Conservation (phyloP, 495 filamentous ascomycete species). For the Lophiostoma macrostomum region DNA sequence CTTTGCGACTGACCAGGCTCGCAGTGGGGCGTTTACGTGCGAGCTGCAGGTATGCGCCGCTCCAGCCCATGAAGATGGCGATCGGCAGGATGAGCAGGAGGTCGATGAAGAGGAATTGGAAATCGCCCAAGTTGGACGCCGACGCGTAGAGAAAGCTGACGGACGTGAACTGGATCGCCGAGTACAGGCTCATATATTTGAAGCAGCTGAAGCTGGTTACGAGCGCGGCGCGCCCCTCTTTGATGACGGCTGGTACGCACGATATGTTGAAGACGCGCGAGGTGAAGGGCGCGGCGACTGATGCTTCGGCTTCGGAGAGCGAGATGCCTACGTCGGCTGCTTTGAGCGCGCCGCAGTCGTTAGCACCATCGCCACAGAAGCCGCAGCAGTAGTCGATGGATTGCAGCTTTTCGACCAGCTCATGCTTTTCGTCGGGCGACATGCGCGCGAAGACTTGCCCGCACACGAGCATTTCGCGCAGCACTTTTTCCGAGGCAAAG, state of each 20-base stretch:
- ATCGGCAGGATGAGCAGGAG: slow-evolving; percentile 90
- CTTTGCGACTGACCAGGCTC: slow-evolving; percentile 88
- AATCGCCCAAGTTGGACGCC: slow-evolving; percentile 94
- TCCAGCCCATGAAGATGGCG: slow-evolving; percentile 99
- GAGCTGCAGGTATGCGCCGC: slow-evolving; percentile 73
- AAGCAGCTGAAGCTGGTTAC: slow-evolving; percentile 99
- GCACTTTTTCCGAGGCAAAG: slow-evolving; percentile 72
- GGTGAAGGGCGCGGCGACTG: slow-evolving; percentile 95
- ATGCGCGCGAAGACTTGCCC: slow-evolving; percentile 97
- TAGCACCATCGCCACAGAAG: slow-evolving; percentile 97
- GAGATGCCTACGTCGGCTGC: slow-evolving; percentile 99
- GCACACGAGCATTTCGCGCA: slow-evolving; percentile 76
- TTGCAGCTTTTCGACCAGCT: slow-evolving; percentile 94
- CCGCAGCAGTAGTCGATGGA: slow-evolving; percentile 93
- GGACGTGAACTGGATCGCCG: slow-evolving; percentile 97
- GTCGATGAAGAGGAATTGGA: slow-evolving; percentile 97
- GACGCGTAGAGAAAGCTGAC: slow-evolving; percentile 97
- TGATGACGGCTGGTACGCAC: slow-evolving; percentile 91
- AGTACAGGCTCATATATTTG: slow-evolving; percentile 99
- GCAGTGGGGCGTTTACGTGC: slow-evolving; percentile 85
- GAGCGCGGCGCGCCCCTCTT: slow-evolving; percentile 87
- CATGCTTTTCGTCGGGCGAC: slow-evolving; percentile 99
- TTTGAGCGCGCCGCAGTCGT: slow-evolving; percentile 96
- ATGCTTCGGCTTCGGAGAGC: slow-evolving; percentile 94
- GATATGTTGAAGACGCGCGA: slow-evolving; percentile 94